These are phyloP conservation scores for Orbilia brochopaga DNA, from an alignment of 2,329 filamentous ascomycete genomes.

Conservation along the genomic window DNA sequence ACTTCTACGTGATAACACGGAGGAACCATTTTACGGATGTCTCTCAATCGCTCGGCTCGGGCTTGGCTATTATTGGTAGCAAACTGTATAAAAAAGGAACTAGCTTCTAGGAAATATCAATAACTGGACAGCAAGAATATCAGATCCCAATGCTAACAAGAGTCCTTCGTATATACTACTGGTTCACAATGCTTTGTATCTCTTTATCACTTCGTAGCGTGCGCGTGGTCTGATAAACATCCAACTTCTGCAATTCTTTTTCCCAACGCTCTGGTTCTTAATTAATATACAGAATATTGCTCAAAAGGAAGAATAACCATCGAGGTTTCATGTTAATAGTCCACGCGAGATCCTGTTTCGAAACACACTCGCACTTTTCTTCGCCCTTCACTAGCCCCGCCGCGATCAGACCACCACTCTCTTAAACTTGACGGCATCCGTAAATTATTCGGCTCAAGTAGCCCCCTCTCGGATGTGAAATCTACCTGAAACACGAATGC, in stretches of 20 bases:
- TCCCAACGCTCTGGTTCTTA: neutral
- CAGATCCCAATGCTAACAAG: no score
- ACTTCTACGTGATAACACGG: slow-evolving; percentile 27
- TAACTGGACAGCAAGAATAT: neutral
- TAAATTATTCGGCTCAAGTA: no score
- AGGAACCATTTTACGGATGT: slow-evolving; percentile 25
- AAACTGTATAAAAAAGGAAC: no score
- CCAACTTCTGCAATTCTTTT: slow-evolving; percentile 9
- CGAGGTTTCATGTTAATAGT: no score
- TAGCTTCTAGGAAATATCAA: no score
- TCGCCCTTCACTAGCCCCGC: slow-evolving; percentile 5
- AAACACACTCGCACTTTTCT: slow-evolving; percentile 17
- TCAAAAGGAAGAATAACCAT: no score
- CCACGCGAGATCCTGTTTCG: slow-evolving; percentile 18
- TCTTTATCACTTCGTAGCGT: no score
- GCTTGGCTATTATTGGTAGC: slow-evolving; percentile 24
- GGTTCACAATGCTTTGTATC: no score
- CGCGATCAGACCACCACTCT: slow-evolving; percentile 28
- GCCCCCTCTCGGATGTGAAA: slow-evolving; percentile 21
- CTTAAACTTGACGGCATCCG: slow-evolving; percentile 9
- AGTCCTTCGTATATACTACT: no score
- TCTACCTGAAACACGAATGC: slow-evolving; percentile 29
- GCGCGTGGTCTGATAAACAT: slow-evolving; percentile 45
- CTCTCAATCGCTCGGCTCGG: slow-evolving; percentile 27
- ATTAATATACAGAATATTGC: neutral